Evolutionary conservation across 306 rosid genomes (phyloP).

Genomic region (Trifolium fragiferum): DNA sequence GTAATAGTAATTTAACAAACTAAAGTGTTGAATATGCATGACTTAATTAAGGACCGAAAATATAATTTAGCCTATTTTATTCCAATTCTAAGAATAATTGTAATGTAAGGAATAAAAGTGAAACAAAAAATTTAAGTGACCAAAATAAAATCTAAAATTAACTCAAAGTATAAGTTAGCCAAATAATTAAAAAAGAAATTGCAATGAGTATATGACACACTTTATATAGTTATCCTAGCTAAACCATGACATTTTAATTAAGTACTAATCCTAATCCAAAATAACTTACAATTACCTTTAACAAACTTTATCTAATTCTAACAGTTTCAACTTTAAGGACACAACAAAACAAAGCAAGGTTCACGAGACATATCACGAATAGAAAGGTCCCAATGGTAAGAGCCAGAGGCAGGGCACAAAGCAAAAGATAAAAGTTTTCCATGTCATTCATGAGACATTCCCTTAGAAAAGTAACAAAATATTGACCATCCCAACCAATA

Average conservation of each 20-base stretch:
- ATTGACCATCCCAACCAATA: constrained; percentile 41
- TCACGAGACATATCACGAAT: constrained; percentile 41
- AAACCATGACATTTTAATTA: neutral
- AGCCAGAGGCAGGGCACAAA: constrained; percentile 31
- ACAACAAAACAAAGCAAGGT: constrained; percentile 31
- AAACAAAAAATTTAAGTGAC: no score
- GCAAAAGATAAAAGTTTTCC: constrained; percentile 50
- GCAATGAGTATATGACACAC: neutral
- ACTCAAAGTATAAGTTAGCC: no score
- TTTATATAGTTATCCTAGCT: neutral
- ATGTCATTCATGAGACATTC: constrained; percentile 41
- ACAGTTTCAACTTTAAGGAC: constrained; percentile 20
- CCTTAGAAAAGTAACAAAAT: constrained; percentile 45
- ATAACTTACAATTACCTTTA: neutral
- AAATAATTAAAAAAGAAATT: no score
- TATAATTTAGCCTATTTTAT: no score
- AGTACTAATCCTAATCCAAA: neutral
- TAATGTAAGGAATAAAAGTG: no score
- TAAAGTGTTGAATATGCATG: no score
- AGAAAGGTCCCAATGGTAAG: constrained; percentile 42
- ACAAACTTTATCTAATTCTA: neutral
- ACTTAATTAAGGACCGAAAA: no score
- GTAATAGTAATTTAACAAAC: no score
- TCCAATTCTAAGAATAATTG: no score
- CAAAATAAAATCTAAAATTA: no score